Conservation (phyloP, 306 rosid genomes). For the Hylodesmum podocarpum region DNA sequence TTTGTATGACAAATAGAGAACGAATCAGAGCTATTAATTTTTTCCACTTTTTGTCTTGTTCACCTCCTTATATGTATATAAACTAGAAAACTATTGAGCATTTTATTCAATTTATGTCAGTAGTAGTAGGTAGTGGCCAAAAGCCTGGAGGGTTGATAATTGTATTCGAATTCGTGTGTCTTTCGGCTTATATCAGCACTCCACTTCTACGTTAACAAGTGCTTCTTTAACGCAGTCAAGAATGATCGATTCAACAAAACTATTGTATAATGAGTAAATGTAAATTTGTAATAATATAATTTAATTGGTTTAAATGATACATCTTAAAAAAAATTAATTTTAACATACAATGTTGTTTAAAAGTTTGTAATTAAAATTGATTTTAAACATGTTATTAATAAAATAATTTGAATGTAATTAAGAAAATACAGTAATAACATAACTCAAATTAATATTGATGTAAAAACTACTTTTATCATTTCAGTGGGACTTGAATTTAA, state of each 20-base stretch:
- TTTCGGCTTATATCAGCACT: background rate
- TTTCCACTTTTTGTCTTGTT: slow-evolving; percentile 18
- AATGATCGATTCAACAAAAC: background rate
- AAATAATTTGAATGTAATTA: no score
- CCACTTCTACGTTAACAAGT: slow-evolving; percentile 8
- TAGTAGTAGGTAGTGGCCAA: background rate
- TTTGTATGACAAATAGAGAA: background rate
- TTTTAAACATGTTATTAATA: no score
- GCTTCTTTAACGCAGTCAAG: background rate
- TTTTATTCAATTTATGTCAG: background rate
- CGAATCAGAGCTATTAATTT: background rate
- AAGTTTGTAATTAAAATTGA: no score
- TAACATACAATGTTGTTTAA: no score
- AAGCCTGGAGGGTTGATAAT: slow-evolving; percentile 39
- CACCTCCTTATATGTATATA: background rate
- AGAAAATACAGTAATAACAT: no score
- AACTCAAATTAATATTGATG: no score
- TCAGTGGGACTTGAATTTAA: no score
- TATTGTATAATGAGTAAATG: no score
- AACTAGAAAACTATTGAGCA: background rate
- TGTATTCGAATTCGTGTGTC: background rate
- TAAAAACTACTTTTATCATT: no score
- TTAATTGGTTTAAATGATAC: no score
- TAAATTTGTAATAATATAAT: no score
- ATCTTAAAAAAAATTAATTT: no score